Evolutionary conservation across 257 asterid species (phyloP), one percentile per base, ranked within the genome.

Genomic region (Solanum rostratum): DNA sequence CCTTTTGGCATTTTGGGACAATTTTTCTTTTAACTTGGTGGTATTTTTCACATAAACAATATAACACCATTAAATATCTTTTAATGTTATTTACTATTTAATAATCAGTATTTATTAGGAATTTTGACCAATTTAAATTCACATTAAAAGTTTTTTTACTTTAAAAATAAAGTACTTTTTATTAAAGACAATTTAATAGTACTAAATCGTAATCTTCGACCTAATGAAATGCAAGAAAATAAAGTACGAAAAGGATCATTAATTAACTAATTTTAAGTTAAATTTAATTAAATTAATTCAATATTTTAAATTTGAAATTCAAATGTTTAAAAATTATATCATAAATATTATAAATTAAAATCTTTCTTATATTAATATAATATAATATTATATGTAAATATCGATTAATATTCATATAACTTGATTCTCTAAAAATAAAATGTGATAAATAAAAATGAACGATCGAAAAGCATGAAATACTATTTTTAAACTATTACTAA

Each of bases 401-500:
- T 27, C 19, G 16, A 1, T 63, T 4, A 27, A 14, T 4, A 14
- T 50, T 4, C 54, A 50, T 14, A 12, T 50, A 50, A 4, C 4
- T 50, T 50, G 5, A 50, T 16, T 50, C 0, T 50, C 19, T 0
- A 50, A 14, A 50, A 13, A 14, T 50, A 50, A 63, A 63, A 63
- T 0, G 0, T 66, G 46, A 66, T 2, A 7, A 15, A 8, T 66
- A 30, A 66, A 65, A 66, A 0, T 30, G 3, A 27, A 14, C 5
- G 2, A 1, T 6, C 3, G 1, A 24, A 62, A 3, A n/a, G n/a
- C 1, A 18, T 16, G 13, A n/a, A 85, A 43, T n/a, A 45, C 39
- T 1, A 24, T 88, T 84, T 43, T 22, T 68, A 37, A 68, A 29
- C n/a, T 53, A 84, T 86, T 65, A 84, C 83, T 63, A 83, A 82